Conservation (phyloP, 2,329 filamentous ascomycete species). For the Talaromyces atroroseus region DNA sequence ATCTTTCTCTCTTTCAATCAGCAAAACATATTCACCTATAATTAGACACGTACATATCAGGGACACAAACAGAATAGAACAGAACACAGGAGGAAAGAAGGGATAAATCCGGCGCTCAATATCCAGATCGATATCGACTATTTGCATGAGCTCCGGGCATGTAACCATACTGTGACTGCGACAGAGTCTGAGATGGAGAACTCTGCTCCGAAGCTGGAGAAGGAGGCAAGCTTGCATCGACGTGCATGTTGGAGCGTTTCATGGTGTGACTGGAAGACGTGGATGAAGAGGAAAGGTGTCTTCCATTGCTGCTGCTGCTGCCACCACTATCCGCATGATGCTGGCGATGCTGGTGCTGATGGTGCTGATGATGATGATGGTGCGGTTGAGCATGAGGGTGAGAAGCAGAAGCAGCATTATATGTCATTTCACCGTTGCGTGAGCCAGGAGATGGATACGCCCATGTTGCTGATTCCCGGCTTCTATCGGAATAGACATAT, state of each 20-base stretch:
- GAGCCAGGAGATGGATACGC: constrained; percentile 2
- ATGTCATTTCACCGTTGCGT: constrained; percentile 1
- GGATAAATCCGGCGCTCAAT: neutral
- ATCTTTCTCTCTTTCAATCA: neutral
- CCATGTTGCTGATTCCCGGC: constrained; percentile 25
- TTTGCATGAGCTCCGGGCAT: constrained; percentile 2
- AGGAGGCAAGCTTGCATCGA: neutral
- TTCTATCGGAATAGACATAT: constrained; percentile 29
- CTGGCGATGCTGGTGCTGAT: neutral
- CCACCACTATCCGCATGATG: neutral
- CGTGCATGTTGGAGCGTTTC: neutral
- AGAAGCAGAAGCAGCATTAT: neutral
- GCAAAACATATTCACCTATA: neutral
- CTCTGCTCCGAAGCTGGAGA: constrained; percentile 4
- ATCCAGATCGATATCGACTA: constrained; percentile 11
- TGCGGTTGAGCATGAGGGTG: neutral
- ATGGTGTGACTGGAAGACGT: neutral
- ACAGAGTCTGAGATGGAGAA: neutral
- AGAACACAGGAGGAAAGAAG: neutral
- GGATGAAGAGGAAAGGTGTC: neutral
- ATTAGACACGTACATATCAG: neutral
- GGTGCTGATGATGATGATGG: neutral
- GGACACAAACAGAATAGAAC: neutral
- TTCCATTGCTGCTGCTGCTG: neutral
- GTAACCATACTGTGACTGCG: constrained; percentile 7